phyloP scores from a whole-genome alignment of 192 early-diverging fungal species.

The Anaeromyces robustus region DNA sequence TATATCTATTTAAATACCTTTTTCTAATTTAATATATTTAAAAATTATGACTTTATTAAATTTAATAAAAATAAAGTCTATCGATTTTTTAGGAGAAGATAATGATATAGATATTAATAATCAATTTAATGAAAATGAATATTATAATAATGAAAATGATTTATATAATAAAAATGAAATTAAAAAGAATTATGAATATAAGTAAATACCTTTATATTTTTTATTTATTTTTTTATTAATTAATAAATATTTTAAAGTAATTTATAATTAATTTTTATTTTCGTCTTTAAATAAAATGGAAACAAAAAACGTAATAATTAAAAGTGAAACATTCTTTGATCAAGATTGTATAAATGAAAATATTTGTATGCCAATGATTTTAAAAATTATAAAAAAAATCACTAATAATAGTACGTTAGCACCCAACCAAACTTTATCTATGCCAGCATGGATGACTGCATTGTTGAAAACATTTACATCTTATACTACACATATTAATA shows the following conservation, averaged over 20 bases:
- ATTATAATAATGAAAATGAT: neutral
- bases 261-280: too few species aligned
- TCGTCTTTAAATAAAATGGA: too few species aligned
- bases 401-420: neutral
- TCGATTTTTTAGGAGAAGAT: slow-evolving; percentile 1
- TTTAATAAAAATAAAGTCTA: neutral
- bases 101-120: slow-evolving; percentile 26
- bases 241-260: too few species aligned
- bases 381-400: neutral
- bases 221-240: too few species aligned
- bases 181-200: neutral
- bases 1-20: too few species aligned
- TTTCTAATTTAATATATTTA: too few species aligned
- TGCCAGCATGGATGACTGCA: neutral
- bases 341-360: neutral
- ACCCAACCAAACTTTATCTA: neutral
- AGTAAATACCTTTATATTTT: too few species aligned
- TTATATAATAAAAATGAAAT: neutral
- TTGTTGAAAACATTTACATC: neutral
- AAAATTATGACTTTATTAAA: neutral
- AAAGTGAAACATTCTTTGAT: neutral
- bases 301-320: too few species aligned
- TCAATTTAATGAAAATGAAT: neutral
- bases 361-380: neutral
- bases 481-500: slow-evolving; percentile 29